Percentiles rank a stretch among this genome's conserved stretches.
These are phyloP conservation scores for Phaseolus coccineus DNA, from an alignment of 331 rosid genomes.

Conservation along the genomic window DNA sequence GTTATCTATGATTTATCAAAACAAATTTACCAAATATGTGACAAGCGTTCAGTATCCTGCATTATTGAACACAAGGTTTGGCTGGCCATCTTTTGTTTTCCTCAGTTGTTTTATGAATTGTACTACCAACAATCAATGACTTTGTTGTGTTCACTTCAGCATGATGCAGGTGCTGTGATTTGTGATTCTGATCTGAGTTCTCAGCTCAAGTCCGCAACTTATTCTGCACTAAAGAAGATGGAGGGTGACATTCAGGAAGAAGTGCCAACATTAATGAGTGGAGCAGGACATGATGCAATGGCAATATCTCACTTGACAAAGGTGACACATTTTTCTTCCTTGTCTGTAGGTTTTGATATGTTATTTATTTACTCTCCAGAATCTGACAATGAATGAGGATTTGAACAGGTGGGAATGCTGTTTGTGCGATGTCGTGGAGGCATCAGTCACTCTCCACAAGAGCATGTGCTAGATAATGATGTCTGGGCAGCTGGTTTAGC, in stretches of 20 bases:
- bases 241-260: constrained; percentile 75
- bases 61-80: constrained; percentile 80
- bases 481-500: constrained; percentile 94
- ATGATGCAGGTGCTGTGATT: constrained; percentile 88
- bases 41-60: constrained; percentile 86
- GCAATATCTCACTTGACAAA: constrained; percentile 90
- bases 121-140: constrained; percentile 4
- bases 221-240: constrained; percentile 72
- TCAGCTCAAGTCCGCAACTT: constrained; percentile 77
- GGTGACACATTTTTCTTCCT: constrained; percentile 54
- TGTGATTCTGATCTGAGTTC: constrained; percentile 83
- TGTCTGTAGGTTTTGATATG: neutral
- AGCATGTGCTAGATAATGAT: constrained; percentile 81
- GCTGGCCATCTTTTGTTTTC: neutral
- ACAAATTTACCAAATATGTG: constrained; percentile 76
- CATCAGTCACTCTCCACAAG: constrained; percentile 88
- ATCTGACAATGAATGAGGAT: constrained; percentile 32
- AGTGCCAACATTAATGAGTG: constrained; percentile 85
- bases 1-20: constrained; percentile 77
- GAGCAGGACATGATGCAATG: constrained; percentile 99
- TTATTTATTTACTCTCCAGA: neutral
- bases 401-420: constrained; percentile 87
- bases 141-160: constrained; percentile 61
- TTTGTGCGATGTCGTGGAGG: constrained; percentile 98
- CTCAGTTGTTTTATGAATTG: neutral